These are phyloP conservation scores for Shiraia bambusicola DNA, from an alignment of 2,329 filamentous ascomycete species.

Conservation along the genomic window DNA sequence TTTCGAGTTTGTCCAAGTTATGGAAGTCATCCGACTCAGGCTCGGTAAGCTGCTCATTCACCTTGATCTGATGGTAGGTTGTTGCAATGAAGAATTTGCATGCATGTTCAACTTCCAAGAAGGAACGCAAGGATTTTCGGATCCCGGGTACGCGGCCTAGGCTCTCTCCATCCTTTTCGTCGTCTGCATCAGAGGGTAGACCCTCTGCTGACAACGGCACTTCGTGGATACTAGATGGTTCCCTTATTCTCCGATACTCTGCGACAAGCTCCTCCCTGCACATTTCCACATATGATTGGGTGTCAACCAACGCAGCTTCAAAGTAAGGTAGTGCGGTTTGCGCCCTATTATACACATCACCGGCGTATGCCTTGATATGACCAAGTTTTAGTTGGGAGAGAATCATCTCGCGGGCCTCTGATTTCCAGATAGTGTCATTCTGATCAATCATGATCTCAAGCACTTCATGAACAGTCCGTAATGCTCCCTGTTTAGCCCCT, in stretches of 20 bases:
- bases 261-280: conserved; percentile 62
- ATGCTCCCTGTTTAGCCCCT: conserved; percentile 62
- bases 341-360: conserved; percentile 54
- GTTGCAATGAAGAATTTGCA: conserved; percentile 85
- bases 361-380: conserved; percentile 76
- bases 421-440: conserved; percentile 66
- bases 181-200: conserved; percentile 39
- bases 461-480: conserved; percentile 83
- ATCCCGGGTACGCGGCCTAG: conserved; percentile 56
- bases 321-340: conserved; percentile 71
- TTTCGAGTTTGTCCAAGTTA: conserved; percentile 68
- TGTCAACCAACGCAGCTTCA: conserved; percentile 50
- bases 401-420: conserved; percentile 46
- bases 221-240: conserved; percentile 11
- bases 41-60: conserved; percentile 62
- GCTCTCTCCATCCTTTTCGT: conserved; percentile 43
- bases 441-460: conserved; percentile 90
- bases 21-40: conserved; percentile 69
- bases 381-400: conserved; percentile 60
- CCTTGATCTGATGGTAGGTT: conserved; percentile 79
- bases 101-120: conserved; percentile 78
- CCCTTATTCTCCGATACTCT: conserved; percentile 49
- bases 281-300: conserved; percentile 58
- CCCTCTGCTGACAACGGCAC: conserved; percentile 30
- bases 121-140: conserved; percentile 67